Conservation (phyloP, 148 eudicot species). For the Vaccinium vitisidaea region DNA sequence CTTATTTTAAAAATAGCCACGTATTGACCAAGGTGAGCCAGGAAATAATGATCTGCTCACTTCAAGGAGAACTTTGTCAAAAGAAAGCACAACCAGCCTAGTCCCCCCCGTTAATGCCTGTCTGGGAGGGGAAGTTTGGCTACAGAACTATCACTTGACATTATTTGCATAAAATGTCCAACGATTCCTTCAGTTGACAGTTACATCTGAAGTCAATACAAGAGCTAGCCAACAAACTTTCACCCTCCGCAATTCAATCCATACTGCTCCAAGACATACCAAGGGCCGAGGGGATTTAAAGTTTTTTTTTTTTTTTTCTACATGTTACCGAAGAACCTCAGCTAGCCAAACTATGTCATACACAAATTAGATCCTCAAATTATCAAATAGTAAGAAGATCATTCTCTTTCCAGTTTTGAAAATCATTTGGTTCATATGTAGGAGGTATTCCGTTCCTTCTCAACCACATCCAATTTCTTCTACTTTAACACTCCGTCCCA, state of each 20-base stretch:
- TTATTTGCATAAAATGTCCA: neutral
- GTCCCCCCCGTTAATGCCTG: neutral
- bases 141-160: neutral
- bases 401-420: neutral
- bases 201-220: neutral
- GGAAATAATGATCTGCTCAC: neutral
- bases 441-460: neutral
- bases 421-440: neutral
- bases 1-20: neutral
- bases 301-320: neutral
- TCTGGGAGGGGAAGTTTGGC: neutral
- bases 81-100: neutral
- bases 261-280: neutral
- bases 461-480: neutral
- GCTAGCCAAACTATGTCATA: too few relatives aligned
- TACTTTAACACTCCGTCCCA: neutral
- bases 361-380: neutral
- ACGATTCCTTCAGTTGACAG: neutral
- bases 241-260: neutral
- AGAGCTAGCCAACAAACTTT: neutral
- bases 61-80: neutral
- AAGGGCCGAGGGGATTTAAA: neutral
- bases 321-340: neutral
- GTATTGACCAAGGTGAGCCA: neutral
- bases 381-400: neutral